Base-by-base conservation (phyloP, 768 basidiomycete genomes). In the Boletus barrowsii region DNA sequence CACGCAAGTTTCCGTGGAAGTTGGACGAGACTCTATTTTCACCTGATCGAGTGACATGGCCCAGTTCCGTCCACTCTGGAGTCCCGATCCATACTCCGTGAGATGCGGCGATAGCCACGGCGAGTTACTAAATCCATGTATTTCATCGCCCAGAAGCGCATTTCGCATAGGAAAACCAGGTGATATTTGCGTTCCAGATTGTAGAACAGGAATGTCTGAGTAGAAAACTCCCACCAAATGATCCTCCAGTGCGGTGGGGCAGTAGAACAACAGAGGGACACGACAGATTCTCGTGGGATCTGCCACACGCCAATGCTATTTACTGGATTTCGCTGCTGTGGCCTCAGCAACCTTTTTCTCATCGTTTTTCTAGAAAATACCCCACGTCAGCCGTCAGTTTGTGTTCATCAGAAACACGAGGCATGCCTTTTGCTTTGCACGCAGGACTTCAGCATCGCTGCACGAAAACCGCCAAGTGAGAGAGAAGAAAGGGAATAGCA, bases 371-470 rank as follows among this genome's bases (percentile, higher is more conserved):
- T 84, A 58, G 36, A 48, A 32, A 42, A 39, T 47, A 42, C 24
- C 15, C 53, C 42, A 35, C 39, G 53, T 67, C 49, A 54, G 57
- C 24, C 32, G 46, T 47, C 33, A 13, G 36, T 32, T 43, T 15
- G n/a, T 20, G 47, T 43, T 20, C 29, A 43, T 47, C 36, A 44
- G 26, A 22, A 47, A 30, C 57, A 52, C 44, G 51, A 58, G 58
- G 47, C 37, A 40, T 72, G 84, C 89, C 85, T 86, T 88, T 69
- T 91, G 89, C 68, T 92, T 92, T 56, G 83, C 82, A 53, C 86
- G 79, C 55, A 92, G 68, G 42, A 81, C 80, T 62, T 86, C 86
- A 41, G 90, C 88, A 69, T 92, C 88, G 54, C 90, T 92, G 65
- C 46, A 56, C 36, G 66, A 56, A 59, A 59, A 57, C 36, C 54